Base-by-base conservation (phyloP, 2,329 filamentous ascomycete genomes). In the Dactylella cylindrospora region DNA sequence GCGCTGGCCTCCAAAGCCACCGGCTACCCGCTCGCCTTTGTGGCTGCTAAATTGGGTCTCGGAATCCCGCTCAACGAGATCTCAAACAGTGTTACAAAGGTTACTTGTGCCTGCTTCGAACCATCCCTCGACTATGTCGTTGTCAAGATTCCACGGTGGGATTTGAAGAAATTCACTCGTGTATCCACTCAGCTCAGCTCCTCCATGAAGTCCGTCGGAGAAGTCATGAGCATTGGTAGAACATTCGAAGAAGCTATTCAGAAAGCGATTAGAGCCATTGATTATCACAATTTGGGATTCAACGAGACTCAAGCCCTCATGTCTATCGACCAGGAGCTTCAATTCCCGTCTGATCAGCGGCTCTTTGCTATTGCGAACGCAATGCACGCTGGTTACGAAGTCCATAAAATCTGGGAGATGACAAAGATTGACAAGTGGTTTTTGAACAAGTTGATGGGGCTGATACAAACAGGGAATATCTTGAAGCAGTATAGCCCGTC, bases 351-450 rank as follows among this genome's bases (percentile, higher is more conserved):
- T 10, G 93, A 98, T 71, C 93, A 97, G 78, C 88, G 93, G 70
- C 80, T 97, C 57, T 97, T 98, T 70, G 93, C 93, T 57, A 94
- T 98, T 69, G 93, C 93, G 67, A 97, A 98, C 70, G 93, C 93
- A 33, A 97, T 98, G 91, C 84, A 90, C 72, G 79, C 85, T 54
- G 93, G 91, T 25, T 98, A 97, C 76, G 85, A 83, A 3, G 90
- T 97, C 28, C 88, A 97, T 71, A 93, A 95, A 76, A 95, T 98
- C 72, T 96, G 90, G 90, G 88, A 96, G 73, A 80, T 97, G 77
- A 98, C 93, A 70, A 90, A 91, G 76, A 98, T 98, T 69, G 93
- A 97, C 77, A 95, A 94, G 75, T 98, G 93, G 93, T 98, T 97
- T 79, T 76, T 98, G 67, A 84, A 82, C 74, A 90, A 89, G 73